Percentiles rank a stretch among this genome's conserved stretches.
Conservation (phyloP, 257 asterid species). For the Dorcoceras hygrometricum region DNA sequence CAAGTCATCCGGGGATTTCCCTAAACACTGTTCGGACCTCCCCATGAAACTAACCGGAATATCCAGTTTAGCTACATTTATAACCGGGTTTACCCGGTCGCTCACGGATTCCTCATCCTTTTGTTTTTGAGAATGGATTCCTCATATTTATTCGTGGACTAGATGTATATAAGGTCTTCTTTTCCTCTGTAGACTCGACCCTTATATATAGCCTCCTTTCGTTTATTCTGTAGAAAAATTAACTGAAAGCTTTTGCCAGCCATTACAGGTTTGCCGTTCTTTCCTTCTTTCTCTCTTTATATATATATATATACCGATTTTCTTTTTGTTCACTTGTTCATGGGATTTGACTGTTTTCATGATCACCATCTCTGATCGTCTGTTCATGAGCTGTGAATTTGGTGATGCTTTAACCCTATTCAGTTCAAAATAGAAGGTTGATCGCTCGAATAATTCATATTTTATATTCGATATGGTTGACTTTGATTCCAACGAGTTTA, state of each 20-base stretch:
- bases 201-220: conserved; percentile 19
- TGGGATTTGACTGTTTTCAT: not conserved
- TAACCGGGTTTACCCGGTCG: conserved; percentile 38
- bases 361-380: not conserved
- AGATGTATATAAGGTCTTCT: conserved; percentile 25
- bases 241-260: not conserved
- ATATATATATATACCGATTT: too few species aligned
- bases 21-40: conserved; percentile 37
- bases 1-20: conserved; percentile 34
- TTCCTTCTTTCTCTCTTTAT: too few species aligned
- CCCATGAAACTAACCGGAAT: conserved; percentile 37
- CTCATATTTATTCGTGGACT: conserved; percentile 11
- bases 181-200: conserved; percentile 5
- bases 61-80: conserved; percentile 26
- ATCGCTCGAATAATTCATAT: not conserved
- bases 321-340: not conserved
- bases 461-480: too few species aligned
- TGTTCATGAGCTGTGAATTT: not conserved
- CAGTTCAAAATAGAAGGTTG: not conserved
- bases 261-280: not conserved
- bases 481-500: too few species aligned
- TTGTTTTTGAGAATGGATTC: too few species aligned
- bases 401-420: not conserved
- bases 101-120: conserved; percentile 18
- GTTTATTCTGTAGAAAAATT: conserved; percentile 15